A percentile compares a stretch with the other conserved stretches of the same genome.
Conservation (phyloP, 176 grass and related monocot species). For the Leersia perrieri region DNA sequence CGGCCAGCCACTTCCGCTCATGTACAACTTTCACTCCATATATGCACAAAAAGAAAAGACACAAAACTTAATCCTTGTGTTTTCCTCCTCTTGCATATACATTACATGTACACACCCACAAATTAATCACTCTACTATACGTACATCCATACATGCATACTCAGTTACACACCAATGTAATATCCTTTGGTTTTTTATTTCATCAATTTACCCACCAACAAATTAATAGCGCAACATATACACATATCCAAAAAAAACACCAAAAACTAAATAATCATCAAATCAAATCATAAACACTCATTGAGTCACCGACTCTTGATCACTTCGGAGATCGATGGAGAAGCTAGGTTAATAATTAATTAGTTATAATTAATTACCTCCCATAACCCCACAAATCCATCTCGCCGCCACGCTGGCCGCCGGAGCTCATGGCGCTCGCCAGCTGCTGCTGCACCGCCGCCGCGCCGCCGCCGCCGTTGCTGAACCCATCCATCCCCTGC, state of each 20-base stretch:
- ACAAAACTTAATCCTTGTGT: background rate
- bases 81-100: background rate
- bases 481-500: conserved; percentile 70
- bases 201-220: conserved; percentile 24
- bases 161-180: conserved; percentile 14
- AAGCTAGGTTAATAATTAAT: background rate
- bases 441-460: conserved; percentile 67
- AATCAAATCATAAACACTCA: conserved; percentile 22
- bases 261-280: conserved; percentile 49
- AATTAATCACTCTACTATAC: background rate
- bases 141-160: background rate
- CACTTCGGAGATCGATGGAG: background rate
- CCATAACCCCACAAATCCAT: conserved; percentile 98
- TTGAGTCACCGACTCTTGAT: no score
- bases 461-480: conserved; percentile 28
- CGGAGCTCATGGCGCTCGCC: conserved; percentile 59
- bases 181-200: conserved; percentile 50
- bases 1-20: conserved; percentile 2
- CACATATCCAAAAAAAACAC: conserved; percentile 11
- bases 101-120: background rate
- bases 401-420: conserved; percentile 66
- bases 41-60: conserved; percentile 20
- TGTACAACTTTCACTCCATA: background rate
- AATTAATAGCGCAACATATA: conserved; percentile 45
- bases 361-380: no score